Conservation (phyloP, 306 rosid genomes). For the Spatholobus suberectus region DNA sequence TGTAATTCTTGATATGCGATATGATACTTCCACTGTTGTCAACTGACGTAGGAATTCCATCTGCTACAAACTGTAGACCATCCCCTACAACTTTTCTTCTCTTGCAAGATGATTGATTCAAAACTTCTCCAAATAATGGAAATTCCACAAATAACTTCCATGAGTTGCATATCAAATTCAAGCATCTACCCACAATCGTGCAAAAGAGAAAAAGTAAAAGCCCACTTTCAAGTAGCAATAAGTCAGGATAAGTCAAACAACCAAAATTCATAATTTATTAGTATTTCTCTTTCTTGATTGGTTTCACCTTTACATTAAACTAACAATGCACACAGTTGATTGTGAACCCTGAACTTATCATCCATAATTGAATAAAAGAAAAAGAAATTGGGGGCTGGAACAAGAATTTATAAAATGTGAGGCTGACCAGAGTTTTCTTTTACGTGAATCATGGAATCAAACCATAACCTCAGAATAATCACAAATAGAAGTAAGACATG, state of each 20-base stretch:
- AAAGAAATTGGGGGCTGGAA: not conserved
- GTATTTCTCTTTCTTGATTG: not conserved
- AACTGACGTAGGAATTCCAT: slow-evolving; percentile 32
- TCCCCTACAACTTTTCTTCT: slow-evolving; percentile 59
- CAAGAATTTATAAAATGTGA: not conserved
- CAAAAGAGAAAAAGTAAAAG: slow-evolving; percentile 37
- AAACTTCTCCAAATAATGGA: slow-evolving; percentile 46
- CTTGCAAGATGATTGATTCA: slow-evolving; percentile 59
- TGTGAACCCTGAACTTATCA: slow-evolving; percentile 23
- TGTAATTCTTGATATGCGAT: slow-evolving; percentile 34
- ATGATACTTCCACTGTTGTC: slow-evolving; percentile 35
- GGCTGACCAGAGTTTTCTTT: slow-evolving; percentile 6
- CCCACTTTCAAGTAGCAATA: slow-evolving; percentile 26
- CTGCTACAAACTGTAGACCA: slow-evolving; percentile 34
- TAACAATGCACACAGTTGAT: slow-evolving; percentile 9
- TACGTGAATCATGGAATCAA: slow-evolving; percentile 13
- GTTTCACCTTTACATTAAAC: slow-evolving; percentile 19
- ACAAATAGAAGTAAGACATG: not conserved
- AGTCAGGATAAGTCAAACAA: slow-evolving; percentile 17
- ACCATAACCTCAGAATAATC: slow-evolving; percentile 26
- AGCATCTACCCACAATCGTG: slow-evolving; percentile 58
- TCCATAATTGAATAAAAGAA: not conserved
- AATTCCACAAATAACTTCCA: slow-evolving; percentile 65
- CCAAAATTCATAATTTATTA: not conserved
- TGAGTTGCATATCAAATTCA: slow-evolving; percentile 66